Percentiles rank a stretch among this genome's conserved stretches.
Evolutionary conservation across 208 protist species (phyloP).

Genomic region (Leishmania aethiopica): DNA sequence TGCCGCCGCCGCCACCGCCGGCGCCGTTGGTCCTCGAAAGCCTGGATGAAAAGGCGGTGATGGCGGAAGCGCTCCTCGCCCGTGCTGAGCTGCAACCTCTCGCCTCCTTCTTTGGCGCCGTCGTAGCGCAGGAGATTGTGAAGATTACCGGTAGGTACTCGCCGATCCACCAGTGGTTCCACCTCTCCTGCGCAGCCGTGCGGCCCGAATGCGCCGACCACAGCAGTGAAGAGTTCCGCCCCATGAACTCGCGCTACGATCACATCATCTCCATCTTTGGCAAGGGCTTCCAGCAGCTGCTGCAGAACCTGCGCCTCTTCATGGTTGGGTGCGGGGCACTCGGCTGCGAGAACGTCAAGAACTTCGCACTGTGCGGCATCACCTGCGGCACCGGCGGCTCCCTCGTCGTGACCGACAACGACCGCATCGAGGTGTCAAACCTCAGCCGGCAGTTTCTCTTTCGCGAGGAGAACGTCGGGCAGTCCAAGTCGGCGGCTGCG

Average conservation of each 20-base stretch:
- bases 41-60: conserved; percentile 58
- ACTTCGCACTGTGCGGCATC: conserved; percentile 99
- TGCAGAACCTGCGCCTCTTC: conserved; percentile 84
- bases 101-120: conserved; percentile 93
- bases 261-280: conserved; percentile 82
- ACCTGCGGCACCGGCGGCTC: conserved; percentile 77
- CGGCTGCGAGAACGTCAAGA: conserved; percentile 99
- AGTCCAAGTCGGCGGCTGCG: conserved; percentile 96
- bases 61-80: conserved; percentile 56
- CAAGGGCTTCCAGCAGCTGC: conserved; percentile 64
- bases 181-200: conserved; percentile 92
- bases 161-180: conserved; percentile 96
- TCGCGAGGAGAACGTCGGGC: conserved; percentile 95
- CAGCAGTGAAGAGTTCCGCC: conserved; percentile 44
- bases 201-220: conserved; percentile 58
- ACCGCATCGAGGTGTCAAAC: conserved; percentile 99
- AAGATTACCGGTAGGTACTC: conserved; percentile 97
- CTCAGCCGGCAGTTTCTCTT: conserved; percentile 99
- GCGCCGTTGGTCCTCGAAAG: conserved; percentile 59
- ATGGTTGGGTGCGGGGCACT: conserved; percentile 99
- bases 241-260: conserved; percentile 67
- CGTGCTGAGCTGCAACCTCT: conserved; percentile 88
- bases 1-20: conserved; percentile 63
- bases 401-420: conserved; percentile 99
- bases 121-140: conserved; percentile 97